A percentile compares a stretch with the other conserved stretches of the same genome.
These are phyloP conservation scores for Phytophthora fragariaefolia DNA, from an alignment of 352 stramenopile genomes.

Conservation along the genomic window DNA sequence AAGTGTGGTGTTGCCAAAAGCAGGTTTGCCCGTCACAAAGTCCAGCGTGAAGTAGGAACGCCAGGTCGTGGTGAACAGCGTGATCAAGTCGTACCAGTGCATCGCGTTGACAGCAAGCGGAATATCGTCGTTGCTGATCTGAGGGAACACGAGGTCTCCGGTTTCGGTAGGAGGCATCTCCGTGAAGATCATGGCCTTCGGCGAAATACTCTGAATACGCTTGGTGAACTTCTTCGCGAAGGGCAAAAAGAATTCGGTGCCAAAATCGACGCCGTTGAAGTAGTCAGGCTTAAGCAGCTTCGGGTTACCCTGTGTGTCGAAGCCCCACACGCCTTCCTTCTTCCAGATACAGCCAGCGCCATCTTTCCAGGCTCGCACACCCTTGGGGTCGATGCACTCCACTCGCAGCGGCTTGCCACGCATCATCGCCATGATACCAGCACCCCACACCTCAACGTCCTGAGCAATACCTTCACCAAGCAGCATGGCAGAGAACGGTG, in stretches of 20 bases:
- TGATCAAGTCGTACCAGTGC: slow-evolving; percentile 91
- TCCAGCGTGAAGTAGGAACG: slow-evolving; percentile 77
- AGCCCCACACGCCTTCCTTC: slow-evolving; percentile 74
- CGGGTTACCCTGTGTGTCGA: slow-evolving; percentile 39
- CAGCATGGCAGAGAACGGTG: slow-evolving; percentile 75
- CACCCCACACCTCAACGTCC: slow-evolving; percentile 65
- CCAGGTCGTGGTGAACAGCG: slow-evolving; percentile 79
- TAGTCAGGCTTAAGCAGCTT: slow-evolving; percentile 62
- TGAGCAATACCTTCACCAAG: slow-evolving; percentile 71
- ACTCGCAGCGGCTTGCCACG: slow-evolving; percentile 46
- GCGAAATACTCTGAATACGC: slow-evolving; percentile 56
- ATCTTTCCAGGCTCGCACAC: slow-evolving; percentile 65
- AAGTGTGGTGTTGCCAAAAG: slow-evolving; percentile 64
- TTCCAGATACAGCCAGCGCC: slow-evolving; percentile 71
- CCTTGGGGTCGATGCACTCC: slow-evolving; percentile 56
- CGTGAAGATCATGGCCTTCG: slow-evolving; percentile 72
- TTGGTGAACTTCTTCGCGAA: slow-evolving; percentile 66
- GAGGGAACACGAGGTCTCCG: slow-evolving; percentile 57
- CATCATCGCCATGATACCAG: slow-evolving; percentile 64
- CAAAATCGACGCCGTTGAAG: slow-evolving; percentile 74
- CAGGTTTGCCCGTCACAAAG: slow-evolving; percentile 53
- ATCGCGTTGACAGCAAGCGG: slow-evolving; percentile 74
- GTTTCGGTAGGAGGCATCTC: slow-evolving; percentile 80
- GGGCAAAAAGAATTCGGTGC: slow-evolving; percentile 71
- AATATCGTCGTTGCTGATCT: slow-evolving; percentile 53